phyloP scores from a whole-genome alignment of 805 yeast species.

The Sungouiella blattae region DNA sequence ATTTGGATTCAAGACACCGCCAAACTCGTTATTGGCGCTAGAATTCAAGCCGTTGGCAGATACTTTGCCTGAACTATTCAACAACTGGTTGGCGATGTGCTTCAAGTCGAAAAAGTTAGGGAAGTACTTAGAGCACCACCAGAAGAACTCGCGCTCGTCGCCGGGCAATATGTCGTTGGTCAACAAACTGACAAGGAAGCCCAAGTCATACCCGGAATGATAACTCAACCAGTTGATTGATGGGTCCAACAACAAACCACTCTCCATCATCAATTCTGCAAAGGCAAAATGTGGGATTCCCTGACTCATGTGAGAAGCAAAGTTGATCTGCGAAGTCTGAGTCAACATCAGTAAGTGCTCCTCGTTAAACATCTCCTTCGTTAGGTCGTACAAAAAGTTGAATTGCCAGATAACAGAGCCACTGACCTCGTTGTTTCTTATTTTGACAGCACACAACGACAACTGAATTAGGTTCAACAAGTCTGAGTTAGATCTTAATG shows the following conservation, averaged over 20 bases:
- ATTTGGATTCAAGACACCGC: constrained; percentile 7
- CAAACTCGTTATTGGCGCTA: constrained; percentile 21
- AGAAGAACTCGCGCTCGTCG: constrained; percentile 71
- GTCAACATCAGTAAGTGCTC: constrained; percentile 78
- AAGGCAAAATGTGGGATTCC: constrained; percentile 81
- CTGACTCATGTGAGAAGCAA: constrained; percentile 63
- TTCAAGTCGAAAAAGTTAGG: constrained; percentile 85
- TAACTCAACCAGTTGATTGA: constrained; percentile 84
- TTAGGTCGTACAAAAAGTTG: constrained; percentile 78
- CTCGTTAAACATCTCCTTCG: constrained; percentile 77
- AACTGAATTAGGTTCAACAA: constrained; percentile 81
- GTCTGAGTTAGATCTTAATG: constrained; percentile 88
- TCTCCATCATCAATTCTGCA: constrained; percentile 78
- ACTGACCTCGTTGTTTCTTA: constrained; percentile 45
- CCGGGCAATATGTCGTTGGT: constrained; percentile 75
- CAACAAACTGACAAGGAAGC: constrained; percentile 76
- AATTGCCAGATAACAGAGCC: constrained; percentile 90
- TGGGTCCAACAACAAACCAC: constrained; percentile 76
- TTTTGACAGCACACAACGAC: constrained; percentile 37
- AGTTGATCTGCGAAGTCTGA: constrained; percentile 77
- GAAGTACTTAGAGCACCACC: constrained; percentile 68
- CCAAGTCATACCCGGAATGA: constrained; percentile 93
- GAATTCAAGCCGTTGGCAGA: constrained; percentile 12
- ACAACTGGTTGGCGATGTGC: constrained; percentile 38
- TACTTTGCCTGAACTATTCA: constrained; percentile 19